phyloP scores from a whole-genome alignment of 2,329 filamentous ascomycete genomes.

The Fusarium fujikuroi region DNA sequence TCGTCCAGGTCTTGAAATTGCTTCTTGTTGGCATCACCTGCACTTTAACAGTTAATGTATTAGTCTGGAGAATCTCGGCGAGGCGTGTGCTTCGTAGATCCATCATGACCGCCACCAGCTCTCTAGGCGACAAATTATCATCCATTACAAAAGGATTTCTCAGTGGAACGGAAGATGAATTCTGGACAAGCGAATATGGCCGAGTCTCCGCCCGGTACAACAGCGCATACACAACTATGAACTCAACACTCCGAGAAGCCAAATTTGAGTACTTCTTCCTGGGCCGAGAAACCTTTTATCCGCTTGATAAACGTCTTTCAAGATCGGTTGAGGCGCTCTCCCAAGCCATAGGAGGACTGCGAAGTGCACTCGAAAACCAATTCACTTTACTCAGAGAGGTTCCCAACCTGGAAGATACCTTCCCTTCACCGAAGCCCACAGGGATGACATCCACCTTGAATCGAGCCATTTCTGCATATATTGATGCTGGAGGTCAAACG shows the following conservation, averaged over 20 bases:
- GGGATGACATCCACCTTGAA: slow-evolving; percentile 42
- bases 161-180: slow-evolving; percentile 81
- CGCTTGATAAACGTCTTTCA: slow-evolving; percentile 80
- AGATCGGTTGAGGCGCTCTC: slow-evolving; percentile 86
- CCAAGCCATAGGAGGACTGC: slow-evolving; percentile 88
- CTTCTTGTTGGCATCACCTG: slow-evolving; percentile 79
- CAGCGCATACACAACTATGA: slow-evolving; percentile 74
- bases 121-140: slow-evolving; percentile 82
- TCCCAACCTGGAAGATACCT: slow-evolving; percentile 34
- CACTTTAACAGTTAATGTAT: slow-evolving; percentile 78
- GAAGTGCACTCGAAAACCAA: slow-evolving; percentile 89
- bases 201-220: slow-evolving; percentile 72
- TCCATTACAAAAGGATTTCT: slow-evolving; percentile 86
- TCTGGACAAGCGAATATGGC: slow-evolving; percentile 73
- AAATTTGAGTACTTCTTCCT: slow-evolving; percentile 89
- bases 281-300: slow-evolving; percentile 82
- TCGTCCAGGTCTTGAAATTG: slow-evolving; percentile 85
- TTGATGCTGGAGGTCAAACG: slow-evolving; percentile 57
- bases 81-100: slow-evolving; percentile 77
- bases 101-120: slow-evolving; percentile 76
- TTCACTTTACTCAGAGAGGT: slow-evolving; percentile 82
- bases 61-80: slow-evolving; percentile 83
- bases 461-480: slow-evolving; percentile 45
- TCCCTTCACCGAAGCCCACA: slow-evolving; percentile 31
- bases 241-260: slow-evolving; percentile 82